phyloP scores from a whole-genome alignment of 306 rosid genomes.

The Medicago lupulina region DNA sequence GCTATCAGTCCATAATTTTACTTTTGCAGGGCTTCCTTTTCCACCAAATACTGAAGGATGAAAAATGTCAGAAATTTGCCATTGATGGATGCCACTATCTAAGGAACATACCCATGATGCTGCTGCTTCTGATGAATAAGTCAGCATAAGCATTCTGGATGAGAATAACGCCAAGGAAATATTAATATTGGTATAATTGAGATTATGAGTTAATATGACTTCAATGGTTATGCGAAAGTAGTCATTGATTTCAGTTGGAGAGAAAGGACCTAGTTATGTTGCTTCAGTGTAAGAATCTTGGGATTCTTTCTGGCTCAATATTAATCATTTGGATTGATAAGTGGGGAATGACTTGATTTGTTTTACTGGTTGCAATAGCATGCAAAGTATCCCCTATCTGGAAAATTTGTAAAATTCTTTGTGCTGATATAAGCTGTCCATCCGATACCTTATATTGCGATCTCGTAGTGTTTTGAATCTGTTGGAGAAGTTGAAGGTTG shows the following conservation, averaged over 20 bases:
- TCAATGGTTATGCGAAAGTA: constrained; percentile 23
- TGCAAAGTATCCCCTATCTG: background rate
- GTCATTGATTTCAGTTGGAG: constrained; percentile 8
- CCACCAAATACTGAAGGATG: constrained; percentile 40
- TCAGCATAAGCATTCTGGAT: constrained; percentile 26
- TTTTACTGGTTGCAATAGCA: constrained; percentile 1
- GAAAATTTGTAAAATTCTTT: constrained; percentile 1
- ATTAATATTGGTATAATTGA: constrained; percentile 1
- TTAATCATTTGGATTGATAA: constrained; percentile 2
- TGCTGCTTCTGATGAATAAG: constrained; percentile 40
- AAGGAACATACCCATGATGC: constrained; percentile 24
- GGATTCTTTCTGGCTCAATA: constrained; percentile 25
- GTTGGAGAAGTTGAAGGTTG: background rate
- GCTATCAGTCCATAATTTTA: constrained; percentile 44
- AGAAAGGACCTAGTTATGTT: constrained; percentile 1
- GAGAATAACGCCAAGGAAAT: constrained; percentile 38
- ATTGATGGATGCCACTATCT: constrained; percentile 26
- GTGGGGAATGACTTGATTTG: constrained; percentile 1
- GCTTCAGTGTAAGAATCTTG: constrained; percentile 18
- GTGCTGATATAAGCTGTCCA: constrained; percentile 15
- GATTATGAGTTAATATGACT: constrained; percentile 33
- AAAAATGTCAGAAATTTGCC: constrained; percentile 34
- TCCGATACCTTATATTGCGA: constrained; percentile 1
- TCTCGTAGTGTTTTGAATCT: constrained; percentile 13
- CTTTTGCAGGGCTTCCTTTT: constrained; percentile 55